A percentile compares a stretch with the other conserved stretches of the same genome.
These are phyloP conservation scores for Aureobasidium leucospermi DNA, from an alignment of 2,329 filamentous ascomycete species.

Conservation along the genomic window DNA sequence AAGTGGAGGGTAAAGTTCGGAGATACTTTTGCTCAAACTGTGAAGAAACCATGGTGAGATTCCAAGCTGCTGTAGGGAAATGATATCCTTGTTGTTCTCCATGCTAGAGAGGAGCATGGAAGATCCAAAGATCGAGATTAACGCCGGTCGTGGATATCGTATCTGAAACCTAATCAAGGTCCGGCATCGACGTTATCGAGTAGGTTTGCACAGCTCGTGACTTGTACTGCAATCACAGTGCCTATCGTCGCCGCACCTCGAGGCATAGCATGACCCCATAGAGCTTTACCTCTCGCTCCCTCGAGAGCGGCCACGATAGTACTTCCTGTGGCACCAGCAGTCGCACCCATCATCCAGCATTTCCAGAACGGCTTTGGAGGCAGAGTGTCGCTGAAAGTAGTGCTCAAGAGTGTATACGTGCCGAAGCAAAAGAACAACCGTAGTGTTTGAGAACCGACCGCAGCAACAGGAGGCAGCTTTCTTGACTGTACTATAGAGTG, in stretches of 20 bases:
- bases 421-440: conserved; percentile 18
- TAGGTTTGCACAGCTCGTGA: conserved; percentile 14
- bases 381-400: conserved; percentile 9
- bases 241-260: conserved; percentile 14
- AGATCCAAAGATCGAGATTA: too few relatives aligned
- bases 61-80: too few relatives aligned
- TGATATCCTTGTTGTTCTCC: too few relatives aligned
- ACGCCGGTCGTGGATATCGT: too few relatives aligned
- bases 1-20: too few relatives aligned
- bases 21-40: too few relatives aligned
- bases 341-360: conserved; percentile 16
- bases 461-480: conserved; percentile 1
- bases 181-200: background rate
- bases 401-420: conserved; percentile 16
- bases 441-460: conserved; percentile 9
- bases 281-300: conserved; percentile 3
- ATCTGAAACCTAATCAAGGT: background rate
- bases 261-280: conserved; percentile 7
- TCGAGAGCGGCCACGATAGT: conserved; percentile 15
- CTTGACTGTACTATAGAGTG: conserved; percentile 13
- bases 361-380: conserved; percentile 15
- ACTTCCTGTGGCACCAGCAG: conserved; percentile 16
- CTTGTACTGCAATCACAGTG: conserved; percentile 18
- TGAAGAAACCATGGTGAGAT: too few relatives aligned
- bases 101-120: too few relatives aligned